Evolutionary conservation across 306 rosid genomes (phyloP).

Genomic region (Citrullus mucosospermus): DNA sequence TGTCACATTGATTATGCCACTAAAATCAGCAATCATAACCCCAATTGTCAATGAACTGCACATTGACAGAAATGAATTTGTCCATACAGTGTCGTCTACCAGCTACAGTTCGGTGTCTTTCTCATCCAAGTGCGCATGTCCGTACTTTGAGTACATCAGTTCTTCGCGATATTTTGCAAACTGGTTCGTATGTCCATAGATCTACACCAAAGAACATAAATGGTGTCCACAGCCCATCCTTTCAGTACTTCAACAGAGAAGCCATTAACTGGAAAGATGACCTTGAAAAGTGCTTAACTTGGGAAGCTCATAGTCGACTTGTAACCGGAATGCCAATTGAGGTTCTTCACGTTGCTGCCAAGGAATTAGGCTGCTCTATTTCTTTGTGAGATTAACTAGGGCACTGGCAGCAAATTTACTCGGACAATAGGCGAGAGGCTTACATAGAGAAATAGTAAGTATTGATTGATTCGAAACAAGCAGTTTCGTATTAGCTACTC

Average conservation of each 20-base stretch:
- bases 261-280: conserved; percentile 73
- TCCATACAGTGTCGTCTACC: conserved; percentile 80
- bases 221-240: conserved; percentile 34
- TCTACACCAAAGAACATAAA: conserved; percentile 28
- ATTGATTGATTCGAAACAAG: background rate
- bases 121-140: conserved; percentile 89
- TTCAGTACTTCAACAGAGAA: conserved; percentile 37
- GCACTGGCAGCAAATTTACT: background rate
- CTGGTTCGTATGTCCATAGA: conserved; percentile 40
- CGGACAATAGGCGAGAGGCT: background rate
- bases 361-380: conserved; percentile 68
- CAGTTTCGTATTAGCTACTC: background rate
- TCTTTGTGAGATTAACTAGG: conserved; percentile 28
- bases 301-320: conserved; percentile 90
- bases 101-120: conserved; percentile 70
- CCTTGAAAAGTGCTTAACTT: conserved; percentile 64
- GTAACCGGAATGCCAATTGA: conserved; percentile 52
- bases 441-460: background rate
- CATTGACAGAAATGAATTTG: background rate
- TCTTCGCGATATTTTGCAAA: conserved; percentile 69
- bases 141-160: conserved; percentile 80
- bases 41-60: background rate
- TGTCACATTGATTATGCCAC: background rate
- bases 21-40: background rate
- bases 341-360: conserved; percentile 65